Conservation (phyloP, 1,284 basidiomycete genomes). For the Leccinum huronense region DNA sequence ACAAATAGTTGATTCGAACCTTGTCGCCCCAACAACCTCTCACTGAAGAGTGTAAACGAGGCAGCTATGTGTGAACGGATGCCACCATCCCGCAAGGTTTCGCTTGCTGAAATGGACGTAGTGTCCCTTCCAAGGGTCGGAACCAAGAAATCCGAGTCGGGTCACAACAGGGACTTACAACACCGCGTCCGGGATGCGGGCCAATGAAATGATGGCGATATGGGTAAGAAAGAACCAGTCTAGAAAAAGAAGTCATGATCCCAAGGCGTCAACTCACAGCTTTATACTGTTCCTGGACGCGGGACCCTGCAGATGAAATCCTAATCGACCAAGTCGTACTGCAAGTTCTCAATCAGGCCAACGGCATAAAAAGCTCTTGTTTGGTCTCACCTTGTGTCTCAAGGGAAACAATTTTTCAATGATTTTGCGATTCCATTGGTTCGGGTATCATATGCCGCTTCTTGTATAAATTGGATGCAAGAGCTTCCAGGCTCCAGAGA, state of each 20-base stretch:
- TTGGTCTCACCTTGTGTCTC: neutral
- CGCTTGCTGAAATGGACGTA: neutral
- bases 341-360: conserved; percentile 13
- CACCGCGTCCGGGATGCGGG: conserved; percentile 16
- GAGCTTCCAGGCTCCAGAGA: conserved; percentile 2
- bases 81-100: conserved; percentile 13
- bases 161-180: conserved; percentile 6
- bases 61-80: neutral
- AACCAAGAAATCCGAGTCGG: conserved; percentile 4
- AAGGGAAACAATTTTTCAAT: conserved; percentile 5
- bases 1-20: neutral
- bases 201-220: conserved; percentile 26
- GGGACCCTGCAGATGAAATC: conserved; percentile 23
- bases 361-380: conserved; percentile 2
- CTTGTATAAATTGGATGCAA: neutral
- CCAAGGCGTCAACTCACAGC: conserved; percentile 3
- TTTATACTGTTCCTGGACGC: conserved; percentile 21
- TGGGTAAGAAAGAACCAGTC: conserved; percentile 17
- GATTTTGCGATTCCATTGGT: conserved; percentile 1
- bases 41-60: conserved; percentile 1
- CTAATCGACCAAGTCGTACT: neutral
- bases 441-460: conserved; percentile 5
- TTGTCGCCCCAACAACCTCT: neutral
- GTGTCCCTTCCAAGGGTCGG: conserved; percentile 8
- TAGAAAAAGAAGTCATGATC: conserved; percentile 17